Percentiles rank a stretch among this genome's conserved stretches.
Conservation (phyloP, 2,329 filamentous ascomycete species). For the Verticillium dahliae region DNA sequence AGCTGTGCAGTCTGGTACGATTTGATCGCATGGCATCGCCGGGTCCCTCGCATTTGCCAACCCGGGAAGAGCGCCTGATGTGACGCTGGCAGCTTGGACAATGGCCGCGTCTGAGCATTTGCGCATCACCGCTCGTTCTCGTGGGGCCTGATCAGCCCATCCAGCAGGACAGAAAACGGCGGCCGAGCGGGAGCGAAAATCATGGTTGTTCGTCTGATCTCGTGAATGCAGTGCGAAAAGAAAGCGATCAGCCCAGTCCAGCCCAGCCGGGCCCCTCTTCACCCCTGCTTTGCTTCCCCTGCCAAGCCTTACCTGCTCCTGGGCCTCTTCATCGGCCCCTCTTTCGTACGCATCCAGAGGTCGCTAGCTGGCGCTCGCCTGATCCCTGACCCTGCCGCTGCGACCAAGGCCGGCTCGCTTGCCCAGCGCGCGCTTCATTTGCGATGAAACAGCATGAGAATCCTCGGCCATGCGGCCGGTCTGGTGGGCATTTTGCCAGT, state of each 20-base stretch:
- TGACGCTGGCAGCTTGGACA: neutral
- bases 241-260: neutral
- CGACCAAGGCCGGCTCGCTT: neutral
- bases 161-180: neutral
- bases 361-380: neutral
- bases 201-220: neutral
- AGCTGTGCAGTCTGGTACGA: neutral
- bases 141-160: neutral
- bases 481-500: neutral
- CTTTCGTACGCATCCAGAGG: neutral
- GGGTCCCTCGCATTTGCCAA: neutral
- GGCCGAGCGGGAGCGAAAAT: neutral
- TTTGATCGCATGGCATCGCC: neutral
- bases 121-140: neutral
- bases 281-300: neutral
- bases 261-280: neutral
- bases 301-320: neutral
- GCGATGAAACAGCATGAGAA: neutral
- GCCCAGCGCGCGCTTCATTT: conserved; percentile 1
- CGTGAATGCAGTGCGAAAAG: neutral
- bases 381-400: neutral
- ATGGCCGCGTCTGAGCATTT: neutral
- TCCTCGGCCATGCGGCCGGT: neutral
- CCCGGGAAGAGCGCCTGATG: neutral
- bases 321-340: neutral